These are phyloP conservation scores for Alloteropsis angusta DNA, from an alignment of 202 grass and related monocot species.

Conservation along the genomic window DNA sequence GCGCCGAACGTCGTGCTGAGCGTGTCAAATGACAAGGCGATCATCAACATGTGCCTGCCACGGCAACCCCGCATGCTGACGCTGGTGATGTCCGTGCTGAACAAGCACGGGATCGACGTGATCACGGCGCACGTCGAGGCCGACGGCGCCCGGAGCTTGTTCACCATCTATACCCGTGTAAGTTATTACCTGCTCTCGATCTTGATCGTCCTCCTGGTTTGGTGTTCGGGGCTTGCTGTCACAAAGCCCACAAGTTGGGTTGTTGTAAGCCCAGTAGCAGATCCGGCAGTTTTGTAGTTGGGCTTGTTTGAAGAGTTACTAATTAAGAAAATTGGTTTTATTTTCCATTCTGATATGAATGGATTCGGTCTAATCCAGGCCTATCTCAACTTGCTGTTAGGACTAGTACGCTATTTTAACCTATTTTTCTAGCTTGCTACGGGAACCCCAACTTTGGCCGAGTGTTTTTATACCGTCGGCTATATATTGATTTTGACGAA, in stretches of 20 bases:
- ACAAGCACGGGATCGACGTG: constrained; percentile 56
- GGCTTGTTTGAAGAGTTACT: neutral
- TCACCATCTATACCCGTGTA: constrained; percentile 55
- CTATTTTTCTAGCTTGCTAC: too few species aligned
- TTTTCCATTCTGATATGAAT: neutral
- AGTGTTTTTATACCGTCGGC: too few species aligned
- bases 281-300: neutral
- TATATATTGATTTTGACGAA: too few species aligned
- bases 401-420: neutral
- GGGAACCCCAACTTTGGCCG: too few species aligned
- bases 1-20: constrained; percentile 45
- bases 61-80: constrained; percentile 30
- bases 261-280: neutral
- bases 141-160: constrained; percentile 18
- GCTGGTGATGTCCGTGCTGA: constrained; percentile 30
- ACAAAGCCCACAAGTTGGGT: neutral
- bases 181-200: constrained; percentile 25
- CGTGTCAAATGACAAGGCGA: constrained; percentile 26
- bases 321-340: neutral
- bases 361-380: neutral
- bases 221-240: neutral
- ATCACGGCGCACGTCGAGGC: constrained; percentile 27
- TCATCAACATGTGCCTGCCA: constrained; percentile 29
- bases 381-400: neutral
- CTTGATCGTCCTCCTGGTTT: neutral